Evolutionary conservation across 2,329 filamentous ascomycete species (phyloP).

Genomic region (Zarea fungicola): DNA sequence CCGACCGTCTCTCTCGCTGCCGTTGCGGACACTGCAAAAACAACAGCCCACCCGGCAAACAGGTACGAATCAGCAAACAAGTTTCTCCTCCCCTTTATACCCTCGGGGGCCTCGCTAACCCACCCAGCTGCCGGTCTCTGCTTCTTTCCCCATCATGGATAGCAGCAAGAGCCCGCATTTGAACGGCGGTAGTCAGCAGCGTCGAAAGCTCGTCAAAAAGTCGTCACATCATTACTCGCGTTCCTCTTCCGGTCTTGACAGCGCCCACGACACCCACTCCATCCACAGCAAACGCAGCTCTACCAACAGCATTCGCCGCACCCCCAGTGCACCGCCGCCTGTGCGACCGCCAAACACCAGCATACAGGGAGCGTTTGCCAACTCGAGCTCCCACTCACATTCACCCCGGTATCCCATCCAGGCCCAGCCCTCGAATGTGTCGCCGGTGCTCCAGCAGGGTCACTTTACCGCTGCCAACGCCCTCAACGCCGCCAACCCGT

Average conservation of each 20-base stretch:
- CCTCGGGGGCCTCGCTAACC: neutral
- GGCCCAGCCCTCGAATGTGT: conserved; percentile 39
- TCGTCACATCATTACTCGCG: conserved; percentile 44
- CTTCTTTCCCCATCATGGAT: conserved; percentile 38
- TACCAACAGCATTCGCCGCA: conserved; percentile 51
- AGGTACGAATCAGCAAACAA: neutral
- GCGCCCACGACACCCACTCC: conserved; percentile 49
- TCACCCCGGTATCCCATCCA: conserved; percentile 43
- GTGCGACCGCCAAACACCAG: conserved; percentile 41
- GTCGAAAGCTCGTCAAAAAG: conserved; percentile 60
- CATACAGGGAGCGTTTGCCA: conserved; percentile 31
- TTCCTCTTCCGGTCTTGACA: conserved; percentile 47
- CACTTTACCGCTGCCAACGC: conserved; percentile 36
- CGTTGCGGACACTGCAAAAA: neutral
- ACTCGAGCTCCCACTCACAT: conserved; percentile 42
- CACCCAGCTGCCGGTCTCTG: neutral
- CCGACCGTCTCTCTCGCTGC: neutral
- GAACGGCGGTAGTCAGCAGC: conserved; percentile 44
- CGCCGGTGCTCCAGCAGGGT: conserved; percentile 40
- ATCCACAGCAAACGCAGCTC: conserved; percentile 60
- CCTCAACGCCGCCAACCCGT: neutral
- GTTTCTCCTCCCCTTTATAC: neutral
- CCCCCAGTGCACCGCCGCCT: conserved; percentile 56
- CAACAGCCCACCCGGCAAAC: conserved; percentile 6
- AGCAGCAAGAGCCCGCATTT: conserved; percentile 33